Evolutionary conservation across 495 filamentous ascomycete species (phyloP).

Genomic region (Talaromyces wortmannii): DNA sequence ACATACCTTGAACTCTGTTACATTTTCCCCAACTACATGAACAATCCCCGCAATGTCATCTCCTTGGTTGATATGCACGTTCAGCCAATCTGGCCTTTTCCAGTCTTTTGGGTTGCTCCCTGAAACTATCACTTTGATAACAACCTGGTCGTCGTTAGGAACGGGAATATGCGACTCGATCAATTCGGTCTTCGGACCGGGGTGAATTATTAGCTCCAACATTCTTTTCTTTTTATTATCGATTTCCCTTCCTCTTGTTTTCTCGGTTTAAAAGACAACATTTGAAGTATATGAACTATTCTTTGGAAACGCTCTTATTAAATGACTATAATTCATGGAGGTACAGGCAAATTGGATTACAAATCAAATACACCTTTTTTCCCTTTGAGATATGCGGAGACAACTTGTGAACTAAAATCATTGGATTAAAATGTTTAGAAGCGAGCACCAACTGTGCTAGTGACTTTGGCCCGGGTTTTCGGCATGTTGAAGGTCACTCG

Average conservation of each 20-base stretch:
- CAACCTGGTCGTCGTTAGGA: constrained; percentile 51
- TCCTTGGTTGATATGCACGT: constrained; percentile 20
- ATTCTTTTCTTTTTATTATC: neutral
- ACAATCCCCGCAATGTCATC: constrained; percentile 49
- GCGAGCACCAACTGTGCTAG: neutral
- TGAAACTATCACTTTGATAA: constrained; percentile 58
- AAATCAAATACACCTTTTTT: no score
- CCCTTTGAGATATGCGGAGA: no score
- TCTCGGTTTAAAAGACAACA: neutral
- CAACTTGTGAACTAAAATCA: no score
- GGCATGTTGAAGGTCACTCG: neutral
- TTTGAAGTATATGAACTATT: neutral
- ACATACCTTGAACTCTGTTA: constrained; percentile 30
- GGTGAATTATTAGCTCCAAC: neutral
- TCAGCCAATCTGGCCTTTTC: constrained; percentile 31
- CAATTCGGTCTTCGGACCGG: constrained; percentile 25
- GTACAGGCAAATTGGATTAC: no score
- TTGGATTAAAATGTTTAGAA: no score
- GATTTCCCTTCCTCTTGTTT: neutral
- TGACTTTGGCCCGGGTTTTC: neutral
- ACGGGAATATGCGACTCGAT: constrained; percentile 53
- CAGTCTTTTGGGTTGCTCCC: constrained; percentile 73
- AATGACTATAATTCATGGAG: no score
- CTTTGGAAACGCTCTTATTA: no score
- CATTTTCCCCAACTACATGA: constrained; percentile 33